Evolutionary conservation across 2,329 filamentous ascomycete genomes (phyloP).

Genomic region (Beauveria brongniartii): DNA sequence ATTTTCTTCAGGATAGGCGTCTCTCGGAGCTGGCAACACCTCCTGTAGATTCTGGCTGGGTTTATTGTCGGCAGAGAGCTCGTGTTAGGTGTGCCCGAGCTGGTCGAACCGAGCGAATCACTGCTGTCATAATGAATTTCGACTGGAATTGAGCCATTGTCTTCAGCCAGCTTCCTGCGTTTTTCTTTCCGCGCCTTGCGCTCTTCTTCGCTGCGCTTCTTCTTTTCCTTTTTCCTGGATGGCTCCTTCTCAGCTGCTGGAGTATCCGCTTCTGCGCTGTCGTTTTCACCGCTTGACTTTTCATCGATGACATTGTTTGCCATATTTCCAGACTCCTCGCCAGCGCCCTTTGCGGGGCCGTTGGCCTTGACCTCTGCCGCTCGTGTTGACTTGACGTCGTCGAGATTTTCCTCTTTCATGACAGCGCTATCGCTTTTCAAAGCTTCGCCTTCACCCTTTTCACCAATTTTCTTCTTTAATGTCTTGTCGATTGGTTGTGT

Average conservation of each 20-base stretch:
- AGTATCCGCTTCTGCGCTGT: conserved; percentile 23
- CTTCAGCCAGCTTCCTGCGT: conserved; percentile 74
- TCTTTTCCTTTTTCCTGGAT: conserved; percentile 84
- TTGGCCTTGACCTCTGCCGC: background rate
- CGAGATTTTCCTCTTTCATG: conserved; percentile 32
- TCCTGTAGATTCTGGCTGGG: conserved; percentile 82
- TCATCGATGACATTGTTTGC: background rate
- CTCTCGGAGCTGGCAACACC: conserved; percentile 90
- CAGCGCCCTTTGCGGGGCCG: background rate
- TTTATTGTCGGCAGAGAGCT: conserved; percentile 67
- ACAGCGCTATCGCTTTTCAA: conserved; percentile 61
- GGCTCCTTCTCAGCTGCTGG: conserved; percentile 22
- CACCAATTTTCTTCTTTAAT: conserved; percentile 53
- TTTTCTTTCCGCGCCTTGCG: conserved; percentile 87
- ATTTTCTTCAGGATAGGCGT: conserved; percentile 88
- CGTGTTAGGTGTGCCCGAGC: conserved; percentile 19
- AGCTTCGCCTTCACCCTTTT: conserved; percentile 67
- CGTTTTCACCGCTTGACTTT: background rate
- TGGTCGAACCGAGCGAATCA: conserved; percentile 37
- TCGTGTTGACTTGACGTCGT: conserved; percentile 12
- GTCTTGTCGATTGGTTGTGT: conserved; percentile 16
- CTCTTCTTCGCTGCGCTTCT: conserved; percentile 89
- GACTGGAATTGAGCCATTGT: conserved; percentile 78
- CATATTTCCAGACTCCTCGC: background rate
- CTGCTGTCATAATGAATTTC: conserved; percentile 69